Percentiles rank a stretch among this genome's conserved stretches.
Conservation (phyloP, 805 yeast species). For the Kluyveromyces siamensis region DNA sequence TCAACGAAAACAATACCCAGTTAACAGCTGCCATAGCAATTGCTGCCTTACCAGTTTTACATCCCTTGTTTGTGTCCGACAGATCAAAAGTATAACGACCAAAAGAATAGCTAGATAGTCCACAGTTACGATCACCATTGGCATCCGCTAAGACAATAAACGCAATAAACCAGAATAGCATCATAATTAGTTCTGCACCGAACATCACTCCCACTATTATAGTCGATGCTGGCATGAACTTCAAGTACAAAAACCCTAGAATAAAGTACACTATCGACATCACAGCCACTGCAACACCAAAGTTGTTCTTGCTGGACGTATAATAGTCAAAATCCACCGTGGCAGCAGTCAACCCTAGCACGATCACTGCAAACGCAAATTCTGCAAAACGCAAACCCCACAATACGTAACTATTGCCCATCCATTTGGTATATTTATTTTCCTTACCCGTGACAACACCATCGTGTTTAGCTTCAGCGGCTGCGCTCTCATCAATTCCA, state of each 20-base stretch:
- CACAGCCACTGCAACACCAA: constrained; percentile 23
- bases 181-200: constrained; percentile 20
- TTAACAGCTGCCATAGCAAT: constrained; percentile 28
- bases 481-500: not conserved
- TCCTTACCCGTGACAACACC: not conserved
- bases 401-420: not conserved
- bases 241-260: constrained; percentile 11
- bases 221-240: constrained; percentile 10
- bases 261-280: constrained; percentile 25
- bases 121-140: constrained; percentile 25
- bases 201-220: constrained; percentile 22
- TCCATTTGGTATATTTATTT: not conserved
- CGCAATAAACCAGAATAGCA: constrained; percentile 27
- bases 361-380: constrained; percentile 20
- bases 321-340: constrained; percentile 14
- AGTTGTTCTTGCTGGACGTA: constrained; percentile 26
- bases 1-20: constrained; percentile 21
- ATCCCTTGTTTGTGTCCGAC: constrained; percentile 14
- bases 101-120: constrained; percentile 7
- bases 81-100: constrained; percentile 8
- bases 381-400: constrained; percentile 10
- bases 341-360: constrained; percentile 25
- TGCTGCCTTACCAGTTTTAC: constrained; percentile 25
- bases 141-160: constrained; percentile 28
- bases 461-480: not conserved